Base-by-base conservation (phyloP, 108 stramenopile species). In the Aureococcus anophagefferens region DNA sequence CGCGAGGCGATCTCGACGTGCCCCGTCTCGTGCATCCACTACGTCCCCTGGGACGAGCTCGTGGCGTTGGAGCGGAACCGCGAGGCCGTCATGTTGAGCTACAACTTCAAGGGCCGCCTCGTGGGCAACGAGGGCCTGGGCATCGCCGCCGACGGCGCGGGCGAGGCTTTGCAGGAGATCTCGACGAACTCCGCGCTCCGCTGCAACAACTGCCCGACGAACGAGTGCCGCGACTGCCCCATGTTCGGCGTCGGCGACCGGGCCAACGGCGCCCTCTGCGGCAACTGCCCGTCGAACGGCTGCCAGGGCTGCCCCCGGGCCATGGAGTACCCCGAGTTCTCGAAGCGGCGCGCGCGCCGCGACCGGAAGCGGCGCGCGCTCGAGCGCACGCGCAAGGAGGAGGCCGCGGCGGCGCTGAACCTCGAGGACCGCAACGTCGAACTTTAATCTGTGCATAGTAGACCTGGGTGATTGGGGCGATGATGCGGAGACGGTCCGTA, bases 11-110 rank as follows among this genome's bases (percentile, higher is more conserved):
- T 95, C 70, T 81, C 90, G 76, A 93, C 91, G 17, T 95, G 94
- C 77, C 92, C 91, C n/a, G 94, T 95, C 0, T 90, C 93, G 73
- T 95, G 94, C 79, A 95, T 93, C 46, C 92, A 93, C 73, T 94
- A 91, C 78, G 89, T 95, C 15, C 84, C 88, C 15, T 95, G 87
- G 62, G 91, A 91, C 33, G 94, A 95, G 83, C 73, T 95, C 68
- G 83, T 79, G 35, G 31, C 76, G n/a, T 72, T 95, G 66, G 94
- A 95, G 80, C 70, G 70, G 31, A 91, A 90, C 66, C 85, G 94
- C 33, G 85, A 90, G 36, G 78, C 79, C 70, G 83, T 88, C 69
- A 90, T 91, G 33, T 91, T 93, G 40, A 13, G 9, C 9, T 44
- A 44, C 65, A 95, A 95, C 80, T 88, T 87, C 74, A 95, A 95